A percentile compares a stretch with the other conserved stretches of the same genome.
These are phyloP conservation scores for Rhazya stricta DNA, from an alignment of 257 asterid species.

Conservation along the genomic window DNA sequence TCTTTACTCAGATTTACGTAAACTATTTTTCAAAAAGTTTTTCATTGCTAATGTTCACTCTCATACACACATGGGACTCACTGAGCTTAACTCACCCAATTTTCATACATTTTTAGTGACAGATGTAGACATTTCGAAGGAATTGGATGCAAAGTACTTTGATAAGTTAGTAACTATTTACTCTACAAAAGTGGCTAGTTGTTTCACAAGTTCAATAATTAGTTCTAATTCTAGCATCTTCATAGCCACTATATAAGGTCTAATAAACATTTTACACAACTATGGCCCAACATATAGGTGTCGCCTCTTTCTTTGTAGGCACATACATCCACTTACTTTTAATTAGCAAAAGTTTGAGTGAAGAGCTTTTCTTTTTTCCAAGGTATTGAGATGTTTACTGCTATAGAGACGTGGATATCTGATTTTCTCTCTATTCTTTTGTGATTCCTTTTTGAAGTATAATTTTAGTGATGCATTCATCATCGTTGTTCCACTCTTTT, in stretches of 20 bases:
- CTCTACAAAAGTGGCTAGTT: constrained; percentile 1
- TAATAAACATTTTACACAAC: not conserved
- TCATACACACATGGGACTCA: too few species aligned
- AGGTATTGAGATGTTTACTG: not conserved
- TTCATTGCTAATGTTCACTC: too few species aligned
- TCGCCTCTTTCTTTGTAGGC: too few species aligned
- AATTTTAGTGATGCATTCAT: not conserved
- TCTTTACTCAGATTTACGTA: too few species aligned
- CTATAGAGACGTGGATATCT: not conserved
- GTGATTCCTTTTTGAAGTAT: not conserved
- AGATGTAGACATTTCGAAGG: too few species aligned
- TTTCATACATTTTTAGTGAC: too few species aligned
- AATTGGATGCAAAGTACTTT: constrained; percentile 36
- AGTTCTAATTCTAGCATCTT: not conserved
- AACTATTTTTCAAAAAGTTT: too few species aligned
- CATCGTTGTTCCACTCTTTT: not conserved
- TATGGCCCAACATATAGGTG: not conserved
- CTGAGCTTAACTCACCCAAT: too few species aligned
- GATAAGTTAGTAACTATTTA: constrained; percentile 30
- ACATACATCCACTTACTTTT: too few species aligned
- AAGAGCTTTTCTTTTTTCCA: too few species aligned
- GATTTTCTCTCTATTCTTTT: not conserved
- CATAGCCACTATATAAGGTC: not conserved
- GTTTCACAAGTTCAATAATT: not conserved
- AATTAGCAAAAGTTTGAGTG: too few species aligned